Evolutionary conservation across 1,284 basidiomycete species (phyloP), one percentile per base, ranked within the genome.

Genomic region (Cryptococcus depauperatus): DNA sequence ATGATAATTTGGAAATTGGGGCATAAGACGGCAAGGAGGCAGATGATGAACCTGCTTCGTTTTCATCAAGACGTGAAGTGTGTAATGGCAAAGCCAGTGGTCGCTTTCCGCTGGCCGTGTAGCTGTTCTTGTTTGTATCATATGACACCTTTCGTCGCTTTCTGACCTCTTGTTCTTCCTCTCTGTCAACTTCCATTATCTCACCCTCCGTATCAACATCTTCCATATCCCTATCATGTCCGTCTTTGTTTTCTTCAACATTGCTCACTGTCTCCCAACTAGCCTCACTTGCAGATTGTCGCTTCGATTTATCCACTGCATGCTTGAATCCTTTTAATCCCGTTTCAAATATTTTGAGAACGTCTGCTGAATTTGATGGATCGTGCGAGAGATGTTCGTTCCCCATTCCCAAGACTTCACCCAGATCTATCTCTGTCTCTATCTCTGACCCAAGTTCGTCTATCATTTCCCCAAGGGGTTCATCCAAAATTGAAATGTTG

Each of bases 241-340:
- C n/a, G n/a, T n/a, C n/a, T n/a, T n/a, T n/a, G n/a, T n/a, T n/a
- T n/a, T n/a, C n/a, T n/a, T n/a, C n/a, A n/a, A n/a, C n/a, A n/a
- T n/a, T 45, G 13, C 33, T 46, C 46, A 58, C 52, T n/a, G 58
- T 63, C 55, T 52, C 61, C 61, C 52, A 61, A 41, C 52, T 55
- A 45, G 27, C 60, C 43, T 57, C 60, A 38, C 28, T 52, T 39
- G 33, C 48, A 40, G 3, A 43, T 35, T 37, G 22, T 42, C 33
- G 23, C 35, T 25, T 42, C 27, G 22, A 14, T 35, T 29, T 16
- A 14, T 21, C 30, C 25, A 18, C 32, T 10, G 29, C 13, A 11
- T 30, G 29, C 3, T 30, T 11, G 16, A 16, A 30, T 16, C 16
- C 29, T 16, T 30, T 30, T 16, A 30, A 5, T 16, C 29, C 13